Evolutionary conservation across 1,139 yeast genomes (phyloP), one percentile per base, ranked within the genome.

Genomic region (Saccharomyces uvarum): DNA sequence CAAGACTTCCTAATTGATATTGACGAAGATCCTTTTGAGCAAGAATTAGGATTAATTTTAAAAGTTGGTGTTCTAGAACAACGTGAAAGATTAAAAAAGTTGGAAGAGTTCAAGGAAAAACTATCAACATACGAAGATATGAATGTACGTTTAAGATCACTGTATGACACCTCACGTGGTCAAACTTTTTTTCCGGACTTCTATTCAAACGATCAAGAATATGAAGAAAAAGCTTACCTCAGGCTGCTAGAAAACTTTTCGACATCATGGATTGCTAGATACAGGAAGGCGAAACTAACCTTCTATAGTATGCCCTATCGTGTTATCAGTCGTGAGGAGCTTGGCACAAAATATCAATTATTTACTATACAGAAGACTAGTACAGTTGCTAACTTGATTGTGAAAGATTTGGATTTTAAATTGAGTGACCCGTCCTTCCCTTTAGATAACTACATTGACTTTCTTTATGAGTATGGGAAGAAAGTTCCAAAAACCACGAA

Each of bases 21-120:
- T 7, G 70, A 69, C 52, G 96, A 88, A 69, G 96, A 89, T 69
- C 87, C 90, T 2, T 89, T 90, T 70, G 97, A 90, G 69, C 74
- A 83, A n/a, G 87, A 87, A 61, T 71, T 90, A 51, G 82, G 81
- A 13, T 76, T 87, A 74, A 84, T 86, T 41, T 86, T 78, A 66
- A 88, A 85, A 62, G 76, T 86, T 14, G 96, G 96, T 1, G 64
- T 77, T 50, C 72, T 81, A 2, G 96, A 88, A 61, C 95, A 86
- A 63, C 73, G 80, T 51, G 78, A 79, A 54, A 72, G 97, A 51
- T 55, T 82, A 48, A 88, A 84, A 55, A 81, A 83, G 61, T 67
- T 75, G 47, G 68, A 72, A n/a, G 71, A 80, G 4, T 83, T 86
- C 62, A 83, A 83, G 33, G 67, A 61, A 21, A 61, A 61, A 31